phyloP scores from a whole-genome alignment of 805 yeast species.

The Starmerella roubikii region DNA sequence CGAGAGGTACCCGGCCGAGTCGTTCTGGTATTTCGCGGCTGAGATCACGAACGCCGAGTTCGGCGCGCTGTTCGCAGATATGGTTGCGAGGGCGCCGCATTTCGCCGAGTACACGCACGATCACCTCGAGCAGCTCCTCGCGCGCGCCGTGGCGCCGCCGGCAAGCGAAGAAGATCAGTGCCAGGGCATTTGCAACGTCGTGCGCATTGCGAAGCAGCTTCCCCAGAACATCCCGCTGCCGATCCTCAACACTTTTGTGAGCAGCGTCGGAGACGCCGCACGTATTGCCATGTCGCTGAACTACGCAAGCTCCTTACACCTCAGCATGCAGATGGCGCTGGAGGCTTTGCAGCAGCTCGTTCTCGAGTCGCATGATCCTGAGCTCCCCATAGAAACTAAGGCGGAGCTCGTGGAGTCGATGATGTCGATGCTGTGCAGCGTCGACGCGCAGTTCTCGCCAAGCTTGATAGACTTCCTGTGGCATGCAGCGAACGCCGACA shows the following conservation, averaged over 20 bases:
- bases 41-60: slow-evolving; percentile 50
- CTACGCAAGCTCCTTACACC: slow-evolving; percentile 45
- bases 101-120: slow-evolving; percentile 44
- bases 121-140: slow-evolving; percentile 37
- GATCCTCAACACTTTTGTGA: slow-evolving; percentile 10
- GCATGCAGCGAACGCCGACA: neutral
- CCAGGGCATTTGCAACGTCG: slow-evolving; percentile 55
- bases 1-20: slow-evolving; percentile 65
- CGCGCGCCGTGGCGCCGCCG: slow-evolving; percentile 36
- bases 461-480: slow-evolving; percentile 6
- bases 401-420: slow-evolving; percentile 7
- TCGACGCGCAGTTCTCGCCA: neutral
- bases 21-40: slow-evolving; percentile 53
- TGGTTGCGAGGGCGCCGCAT: slow-evolving; percentile 39
- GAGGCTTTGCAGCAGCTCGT: slow-evolving; percentile 43
- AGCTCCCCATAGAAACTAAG: neutral
- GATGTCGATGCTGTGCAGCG: slow-evolving; percentile 3
- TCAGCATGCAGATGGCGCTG: slow-evolving; percentile 60
- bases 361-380: neutral
- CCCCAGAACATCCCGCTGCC: slow-evolving; percentile 2
- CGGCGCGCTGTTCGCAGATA: slow-evolving; percentile 55
- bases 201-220: slow-evolving; percentile 27
- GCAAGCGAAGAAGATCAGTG: slow-evolving; percentile 43
- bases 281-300: slow-evolving; percentile 32
- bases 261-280: slow-evolving; percentile 36